Conservation (phyloP, 2,329 filamentous ascomycete species). For the Hymenoscyphus occultus region DNA sequence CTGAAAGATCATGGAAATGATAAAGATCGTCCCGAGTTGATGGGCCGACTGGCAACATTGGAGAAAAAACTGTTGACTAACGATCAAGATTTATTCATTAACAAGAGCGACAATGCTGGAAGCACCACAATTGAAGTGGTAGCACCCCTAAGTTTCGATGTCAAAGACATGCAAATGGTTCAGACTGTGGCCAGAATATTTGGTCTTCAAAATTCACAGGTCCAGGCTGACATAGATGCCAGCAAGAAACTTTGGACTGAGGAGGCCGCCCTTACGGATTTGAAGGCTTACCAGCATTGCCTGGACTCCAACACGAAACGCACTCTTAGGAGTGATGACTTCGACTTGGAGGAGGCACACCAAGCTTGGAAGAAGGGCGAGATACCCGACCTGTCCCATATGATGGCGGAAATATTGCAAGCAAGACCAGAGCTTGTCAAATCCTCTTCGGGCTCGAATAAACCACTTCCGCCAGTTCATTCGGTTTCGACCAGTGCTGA, state of each 20-base stretch:
- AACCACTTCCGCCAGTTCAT: constrained; percentile 57
- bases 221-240: constrained; percentile 83
- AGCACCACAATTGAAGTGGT: constrained; percentile 75
- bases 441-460: constrained; percentile 46
- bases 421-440: constrained; percentile 83
- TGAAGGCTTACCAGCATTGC: constrained; percentile 90
- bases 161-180: constrained; percentile 96
- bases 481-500: constrained; percentile 39
- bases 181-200: constrained; percentile 85
- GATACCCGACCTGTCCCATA: constrained; percentile 78
- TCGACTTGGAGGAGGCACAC: constrained; percentile 85
- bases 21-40: constrained; percentile 80
- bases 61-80: constrained; percentile 93
- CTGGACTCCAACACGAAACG: constrained; percentile 74
- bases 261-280: constrained; percentile 81
- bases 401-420: constrained; percentile 88
- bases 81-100: constrained; percentile 79
- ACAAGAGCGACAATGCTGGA: constrained; percentile 54
- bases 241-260: constrained; percentile 84
- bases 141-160: constrained; percentile 81
- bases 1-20: constrained; percentile 82
- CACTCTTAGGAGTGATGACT: constrained; percentile 79
- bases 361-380: constrained; percentile 91
- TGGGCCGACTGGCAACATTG: constrained; percentile 71
- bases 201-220: constrained; percentile 71